phyloP scores from a whole-genome alignment of 495 filamentous ascomycete species.

The Xylaria curta region DNA sequence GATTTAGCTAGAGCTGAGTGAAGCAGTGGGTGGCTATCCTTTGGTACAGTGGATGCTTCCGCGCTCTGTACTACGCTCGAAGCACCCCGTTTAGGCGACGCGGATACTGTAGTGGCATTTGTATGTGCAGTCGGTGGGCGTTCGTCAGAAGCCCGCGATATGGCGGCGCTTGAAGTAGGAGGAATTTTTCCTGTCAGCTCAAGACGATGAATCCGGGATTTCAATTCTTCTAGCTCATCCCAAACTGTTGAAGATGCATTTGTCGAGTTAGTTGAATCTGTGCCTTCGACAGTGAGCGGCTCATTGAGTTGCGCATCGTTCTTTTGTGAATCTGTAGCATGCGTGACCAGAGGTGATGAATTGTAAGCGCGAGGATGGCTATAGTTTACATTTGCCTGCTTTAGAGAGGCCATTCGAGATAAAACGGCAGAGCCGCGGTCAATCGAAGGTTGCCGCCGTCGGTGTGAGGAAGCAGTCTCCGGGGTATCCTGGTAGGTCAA shows the following conservation, averaged over 20 bases:
- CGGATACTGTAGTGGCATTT: constrained; percentile 89
- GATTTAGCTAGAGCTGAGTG: constrained; percentile 81
- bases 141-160: constrained; percentile 76
- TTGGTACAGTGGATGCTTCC: constrained; percentile 39
- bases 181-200: constrained; percentile 89
- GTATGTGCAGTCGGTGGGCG: constrained; percentile 90
- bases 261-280: constrained; percentile 84
- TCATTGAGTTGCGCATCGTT: constrained; percentile 44
- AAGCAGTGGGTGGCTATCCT: constrained; percentile 75
- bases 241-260: constrained; percentile 92
- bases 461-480: constrained; percentile 53
- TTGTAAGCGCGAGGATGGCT: constrained; percentile 58
- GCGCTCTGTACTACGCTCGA: constrained; percentile 49
- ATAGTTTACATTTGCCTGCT: constrained; percentile 63
- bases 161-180: constrained; percentile 76
- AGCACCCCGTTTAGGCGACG: constrained; percentile 75
- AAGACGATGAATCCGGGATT: constrained; percentile 90
- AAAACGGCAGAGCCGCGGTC: constrained; percentile 42
- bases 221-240: constrained; percentile 97
- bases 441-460: constrained; percentile 47
- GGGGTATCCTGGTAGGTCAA: constrained; percentile 49
- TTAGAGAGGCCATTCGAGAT: constrained; percentile 52
- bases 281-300: constrained; percentile 59
- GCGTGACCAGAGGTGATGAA: constrained; percentile 63
- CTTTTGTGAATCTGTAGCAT: constrained; percentile 47